Base-by-base conservation (phyloP, 2,329 filamentous ascomycete genomes). In the Trichophyton rubrum region DNA sequence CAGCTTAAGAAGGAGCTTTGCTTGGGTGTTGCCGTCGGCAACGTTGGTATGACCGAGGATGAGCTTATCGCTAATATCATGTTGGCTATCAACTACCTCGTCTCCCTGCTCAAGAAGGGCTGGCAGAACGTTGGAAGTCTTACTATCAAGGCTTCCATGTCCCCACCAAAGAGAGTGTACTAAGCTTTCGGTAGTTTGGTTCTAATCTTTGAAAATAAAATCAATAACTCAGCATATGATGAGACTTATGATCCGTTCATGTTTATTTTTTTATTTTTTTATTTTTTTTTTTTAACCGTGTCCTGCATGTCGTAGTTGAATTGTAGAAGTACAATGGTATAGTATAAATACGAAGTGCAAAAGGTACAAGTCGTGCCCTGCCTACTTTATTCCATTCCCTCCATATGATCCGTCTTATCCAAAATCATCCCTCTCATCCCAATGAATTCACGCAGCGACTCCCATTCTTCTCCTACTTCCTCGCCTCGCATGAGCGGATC, bases 1-100 rank as follows among this genome's bases (percentile, higher is more conserved):
- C 91, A 99, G 86, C 85, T 99, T 75, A 99, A 99, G 90, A 99
- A 99, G 89, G 93, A 99, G 78, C 85, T 99, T 72, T 99, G 93
- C 85, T 91, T 99, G 86, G 93, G 92, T 88, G 92, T 97, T 77
- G 93, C 93, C 72, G 89, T 99, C 75, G 93, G 93, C 77, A 96
- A 99, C 81, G 93, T 99, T 73, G 90, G 87, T 73, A 99, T 99
- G 93, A 88, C 84, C 68, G 82, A 90, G 82, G 93, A 99, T 75
- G 89, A 96, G 84, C 82, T 99, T 70, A 87, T 99, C 70, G 88
- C 85, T 76, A 99, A 99, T 88, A 91, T 97, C 81, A 99, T 99
- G 93, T 82, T 99, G 82, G 85, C 92, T 80, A 97, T 99, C 87
- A 99, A 99, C 89, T 99, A 99, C 86, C 87, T 99, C 68, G 92